Evolutionary conservation across 495 filamentous ascomycete species (phyloP).

Genomic region (Glonium stellatum): DNA sequence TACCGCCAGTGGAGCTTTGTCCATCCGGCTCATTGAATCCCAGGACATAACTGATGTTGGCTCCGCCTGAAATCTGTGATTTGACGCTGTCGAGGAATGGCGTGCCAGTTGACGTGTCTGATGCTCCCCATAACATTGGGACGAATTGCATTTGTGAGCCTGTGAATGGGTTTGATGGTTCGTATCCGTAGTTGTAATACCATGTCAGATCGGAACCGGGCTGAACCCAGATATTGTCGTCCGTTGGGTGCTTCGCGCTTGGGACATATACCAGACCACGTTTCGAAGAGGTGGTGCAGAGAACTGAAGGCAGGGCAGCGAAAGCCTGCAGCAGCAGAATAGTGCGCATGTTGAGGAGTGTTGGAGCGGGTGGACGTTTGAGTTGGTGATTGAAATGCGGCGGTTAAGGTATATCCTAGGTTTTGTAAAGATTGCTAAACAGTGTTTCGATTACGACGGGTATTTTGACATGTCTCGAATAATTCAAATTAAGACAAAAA

Average conservation of each 20-base stretch:
- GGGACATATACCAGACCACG: slow-evolving; percentile 64
- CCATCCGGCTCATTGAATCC: slow-evolving; percentile 73
- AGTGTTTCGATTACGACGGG: no score
- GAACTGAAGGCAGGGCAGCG: slow-evolving; percentile 21
- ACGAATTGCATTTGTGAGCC: slow-evolving; percentile 57
- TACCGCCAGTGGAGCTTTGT: slow-evolving; percentile 47
- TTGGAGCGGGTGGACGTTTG: slow-evolving; percentile 13
- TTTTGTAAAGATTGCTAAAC: no score
- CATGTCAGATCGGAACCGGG: slow-evolving; percentile 55
- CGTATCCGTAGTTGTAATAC: slow-evolving; percentile 70
- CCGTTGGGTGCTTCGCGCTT: slow-evolving; percentile 40
- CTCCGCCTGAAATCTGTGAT: slow-evolving; percentile 44
- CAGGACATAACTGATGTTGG: slow-evolving; percentile 58
- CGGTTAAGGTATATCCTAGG: no score
- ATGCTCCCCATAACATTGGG: slow-evolving; percentile 70
- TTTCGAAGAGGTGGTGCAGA: slow-evolving; percentile 49
- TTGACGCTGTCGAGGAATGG: slow-evolving; percentile 50
- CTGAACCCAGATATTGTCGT: slow-evolving; percentile 55
- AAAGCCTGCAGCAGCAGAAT: neutral
- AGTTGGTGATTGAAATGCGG: neutral
- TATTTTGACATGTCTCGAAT: neutral
- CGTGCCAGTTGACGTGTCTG: slow-evolving; percentile 39
- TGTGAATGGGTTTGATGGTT: slow-evolving; percentile 46
- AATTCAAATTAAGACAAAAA: neutral
- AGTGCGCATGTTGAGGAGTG: slow-evolving; percentile 9